These are phyloP conservation scores for Aspergillus latus DNA, from an alignment of 2,329 filamentous ascomycete genomes.

Conservation along the genomic window DNA sequence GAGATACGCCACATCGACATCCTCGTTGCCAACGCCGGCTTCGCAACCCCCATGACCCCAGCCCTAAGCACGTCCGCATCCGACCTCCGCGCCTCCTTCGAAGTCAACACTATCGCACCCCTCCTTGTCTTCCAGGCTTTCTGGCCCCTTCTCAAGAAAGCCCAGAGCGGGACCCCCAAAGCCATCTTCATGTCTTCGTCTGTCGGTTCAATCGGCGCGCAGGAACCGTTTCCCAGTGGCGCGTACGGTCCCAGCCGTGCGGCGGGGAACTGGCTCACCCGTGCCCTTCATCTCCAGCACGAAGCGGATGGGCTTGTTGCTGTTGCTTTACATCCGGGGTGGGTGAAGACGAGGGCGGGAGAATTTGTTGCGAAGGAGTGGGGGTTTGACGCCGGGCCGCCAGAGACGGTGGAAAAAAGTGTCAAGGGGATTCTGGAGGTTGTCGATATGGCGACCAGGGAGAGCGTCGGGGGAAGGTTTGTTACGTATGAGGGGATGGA, in stretches of 20 bases:
- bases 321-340: slow-evolving; percentile 39
- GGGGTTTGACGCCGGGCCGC: slow-evolving; percentile 27
- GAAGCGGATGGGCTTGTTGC: slow-evolving; percentile 18
- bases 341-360: slow-evolving; percentile 34
- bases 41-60: slow-evolving; percentile 61
- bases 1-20: slow-evolving; percentile 30
- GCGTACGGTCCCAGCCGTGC: slow-evolving; percentile 27
- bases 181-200: slow-evolving; percentile 23
- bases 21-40: slow-evolving; percentile 30
- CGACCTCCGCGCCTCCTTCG: slow-evolving; percentile 20
- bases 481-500: slow-evolving; percentile 27
- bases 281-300: slow-evolving; percentile 28
- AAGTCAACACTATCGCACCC: slow-evolving; percentile 38
- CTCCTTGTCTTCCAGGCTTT: slow-evolving; percentile 26
- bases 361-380: slow-evolving; percentile 33
- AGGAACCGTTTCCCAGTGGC: slow-evolving; percentile 23
- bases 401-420: slow-evolving; percentile 34
- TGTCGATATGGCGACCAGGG: slow-evolving; percentile 39
- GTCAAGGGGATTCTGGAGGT: slow-evolving; percentile 35
- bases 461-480: slow-evolving; percentile 37
- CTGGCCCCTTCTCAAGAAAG: slow-evolving; percentile 21
- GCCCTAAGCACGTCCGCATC: slow-evolving; percentile 40
- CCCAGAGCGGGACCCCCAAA: slow-evolving; percentile 15
- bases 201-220: slow-evolving; percentile 24
- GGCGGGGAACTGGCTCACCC: slow-evolving; percentile 23